A percentile compares a stretch with the other conserved stretches of the same genome.
These are phyloP conservation scores for Stachybotrys chartarum DNA, from an alignment of 2,329 filamentous ascomycete species.

Conservation along the genomic window DNA sequence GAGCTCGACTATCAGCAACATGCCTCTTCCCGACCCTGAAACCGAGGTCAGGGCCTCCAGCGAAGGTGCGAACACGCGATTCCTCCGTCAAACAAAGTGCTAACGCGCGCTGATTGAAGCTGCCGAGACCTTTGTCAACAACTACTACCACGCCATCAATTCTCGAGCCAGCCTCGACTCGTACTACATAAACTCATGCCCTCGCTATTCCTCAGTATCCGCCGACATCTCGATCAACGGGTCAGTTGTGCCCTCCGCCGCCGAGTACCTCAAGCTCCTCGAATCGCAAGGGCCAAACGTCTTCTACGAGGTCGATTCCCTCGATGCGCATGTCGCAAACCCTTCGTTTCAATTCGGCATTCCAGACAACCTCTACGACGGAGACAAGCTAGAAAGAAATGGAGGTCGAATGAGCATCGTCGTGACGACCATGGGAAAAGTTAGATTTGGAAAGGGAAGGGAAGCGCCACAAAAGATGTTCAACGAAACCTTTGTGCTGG, in stretches of 20 bases:
- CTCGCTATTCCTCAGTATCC: conserved; percentile 41
- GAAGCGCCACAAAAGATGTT: conserved; percentile 63
- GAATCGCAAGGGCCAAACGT: conserved; percentile 51
- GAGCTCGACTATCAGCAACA: conserved; percentile 7
- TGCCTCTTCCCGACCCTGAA: conserved; percentile 31
- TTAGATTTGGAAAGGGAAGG: conserved; percentile 59
- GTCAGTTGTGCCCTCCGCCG: conserved; percentile 52
- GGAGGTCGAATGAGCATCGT: conserved; percentile 60
- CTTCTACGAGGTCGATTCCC: conserved; percentile 66
- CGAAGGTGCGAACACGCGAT: conserved; percentile 29
- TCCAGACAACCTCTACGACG: conserved; percentile 34
- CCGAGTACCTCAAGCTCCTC: conserved; percentile 62
- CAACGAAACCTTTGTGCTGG: conserved; percentile 73
- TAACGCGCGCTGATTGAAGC: conserved; percentile 35
- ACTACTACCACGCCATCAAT: conserved; percentile 71
- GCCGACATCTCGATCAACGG: conserved; percentile 79
- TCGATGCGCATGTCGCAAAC: conserved; percentile 75
- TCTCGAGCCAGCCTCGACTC: conserved; percentile 50
- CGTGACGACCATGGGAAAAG: conserved; percentile 66
- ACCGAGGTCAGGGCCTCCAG: conserved; percentile 37
- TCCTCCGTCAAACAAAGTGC: not conserved
- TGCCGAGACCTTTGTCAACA: conserved; percentile 63
- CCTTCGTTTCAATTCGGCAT: conserved; percentile 53
- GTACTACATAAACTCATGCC: conserved; percentile 63
- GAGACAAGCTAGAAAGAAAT: conserved; percentile 37